Conservation (phyloP, 1,284 basidiomycete genomes). For the Cutaneotrichosporon cavernicola region DNA sequence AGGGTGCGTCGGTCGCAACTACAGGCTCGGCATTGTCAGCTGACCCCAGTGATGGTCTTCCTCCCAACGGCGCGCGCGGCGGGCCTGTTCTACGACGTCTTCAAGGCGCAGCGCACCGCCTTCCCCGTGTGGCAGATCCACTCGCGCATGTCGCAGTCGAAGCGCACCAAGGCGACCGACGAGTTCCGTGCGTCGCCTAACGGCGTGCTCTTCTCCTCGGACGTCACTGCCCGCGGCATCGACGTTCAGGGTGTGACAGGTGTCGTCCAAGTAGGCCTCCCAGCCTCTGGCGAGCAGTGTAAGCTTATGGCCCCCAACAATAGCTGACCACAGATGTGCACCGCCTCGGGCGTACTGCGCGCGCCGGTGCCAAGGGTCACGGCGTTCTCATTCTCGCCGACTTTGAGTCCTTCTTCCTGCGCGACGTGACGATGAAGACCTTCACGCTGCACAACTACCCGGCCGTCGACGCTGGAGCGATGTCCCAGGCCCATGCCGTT, state of each 20-base stretch:
- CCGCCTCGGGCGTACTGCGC: slow-evolving; percentile 58
- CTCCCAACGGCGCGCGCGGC: slow-evolving; percentile 69
- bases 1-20: slow-evolving; percentile 32
- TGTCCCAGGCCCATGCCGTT: slow-evolving; percentile 20
- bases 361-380: slow-evolving; percentile 57
- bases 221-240: slow-evolving; percentile 59
- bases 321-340: slow-evolving; percentile 45
- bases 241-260: slow-evolving; percentile 54
- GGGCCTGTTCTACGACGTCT: slow-evolving; percentile 59
- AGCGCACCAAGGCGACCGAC: slow-evolving; percentile 58
- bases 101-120: slow-evolving; percentile 39
- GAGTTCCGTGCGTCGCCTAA: slow-evolving; percentile 58
- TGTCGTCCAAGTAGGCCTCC: slow-evolving; percentile 61
- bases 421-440: slow-evolving; percentile 52
- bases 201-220: slow-evolving; percentile 57
- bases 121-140: slow-evolving; percentile 48
- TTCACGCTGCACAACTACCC: slow-evolving; percentile 53
- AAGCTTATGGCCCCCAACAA: slow-evolving; percentile 12
- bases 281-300: slow-evolving; percentile 54
- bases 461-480: slow-evolving; percentile 15
- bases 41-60: slow-evolving; percentile 59
- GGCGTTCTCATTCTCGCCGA: slow-evolving; percentile 63
- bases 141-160: slow-evolving; percentile 46
- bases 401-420: slow-evolving; percentile 61
- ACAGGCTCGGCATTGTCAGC: slow-evolving; percentile 1